Evolutionary conservation across 2,329 filamentous ascomycete species (phyloP), one percentile per base, ranked within the genome.

Genomic region (Plectosphaerella cucumerina): DNA sequence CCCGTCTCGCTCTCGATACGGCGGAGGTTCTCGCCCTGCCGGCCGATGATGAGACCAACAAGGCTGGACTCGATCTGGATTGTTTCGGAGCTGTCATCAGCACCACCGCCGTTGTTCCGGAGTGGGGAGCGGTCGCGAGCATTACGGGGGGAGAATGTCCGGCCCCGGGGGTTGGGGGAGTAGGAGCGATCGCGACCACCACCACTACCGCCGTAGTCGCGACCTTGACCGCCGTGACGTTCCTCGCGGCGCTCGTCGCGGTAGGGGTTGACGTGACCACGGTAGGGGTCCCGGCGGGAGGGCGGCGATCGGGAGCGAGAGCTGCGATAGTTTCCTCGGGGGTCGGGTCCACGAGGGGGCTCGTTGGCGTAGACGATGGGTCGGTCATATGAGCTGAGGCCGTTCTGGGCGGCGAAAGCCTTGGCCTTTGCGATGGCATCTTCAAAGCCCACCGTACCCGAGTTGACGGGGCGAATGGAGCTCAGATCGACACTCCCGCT

Each of bases 41-140:
- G 84, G 49, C 91, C 91, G 64, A 96, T 96, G 62, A 96, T 95
- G 33, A 96, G 76, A 41, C 91, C 91, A 48, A 96, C 91, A 45
- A 96, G 78, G 60, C 85, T 89, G 20, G 89, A 90, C 65, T 96
- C 90, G 62, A 96, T 90, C 61, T 87, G 82, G 58, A 96, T 91
- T 21, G 86, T 88, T 71, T 96, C 91, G 21, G 82, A 81, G 61
- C 86, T 87, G 58, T 90, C 88, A 59, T 87, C 84, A 11, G 26
- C 26, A 31, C 26, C 26, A 44, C 74, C 75, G 48, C 65, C 69
- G 39, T 50, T 57, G 58, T 73, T 73, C 47, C 73, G 65, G 18
- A 78, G 70, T 20, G 85, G 83, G 35, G 84, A 85, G 49, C 84
- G 76, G 50, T 86, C 80, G 60, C 80, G 70, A 39, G 75, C 49